A percentile compares a stretch with the other conserved stretches of the same genome.
These are phyloP conservation scores for Hymenochaete sp. DNA, from an alignment of 1,284 basidiomycete species.

Conservation along the genomic window DNA sequence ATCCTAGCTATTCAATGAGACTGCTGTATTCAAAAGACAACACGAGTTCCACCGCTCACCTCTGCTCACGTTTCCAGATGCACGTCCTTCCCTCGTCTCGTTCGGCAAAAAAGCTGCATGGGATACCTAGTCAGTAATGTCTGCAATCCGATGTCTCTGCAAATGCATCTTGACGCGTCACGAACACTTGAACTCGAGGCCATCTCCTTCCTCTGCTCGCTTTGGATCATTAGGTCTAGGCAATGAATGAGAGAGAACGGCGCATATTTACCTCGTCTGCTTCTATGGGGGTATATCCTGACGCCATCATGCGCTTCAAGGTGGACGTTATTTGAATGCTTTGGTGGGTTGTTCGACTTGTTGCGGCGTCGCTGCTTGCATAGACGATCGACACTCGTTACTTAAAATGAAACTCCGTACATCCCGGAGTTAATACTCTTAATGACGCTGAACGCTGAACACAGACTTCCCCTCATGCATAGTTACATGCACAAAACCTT, in stretches of 20 bases:
- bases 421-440: too few species aligned
- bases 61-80: constrained; percentile 41
- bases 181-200: constrained; percentile 56
- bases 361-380: too few species aligned
- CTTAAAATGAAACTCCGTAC: too few species aligned
- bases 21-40: neutral
- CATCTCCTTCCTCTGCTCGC: constrained; percentile 48
- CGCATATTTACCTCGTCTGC: constrained; percentile 40
- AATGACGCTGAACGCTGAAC: too few species aligned
- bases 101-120: constrained; percentile 8
- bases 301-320: too few species aligned
- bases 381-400: too few species aligned
- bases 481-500: too few species aligned
- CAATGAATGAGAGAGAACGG: neutral
- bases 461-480: too few species aligned
- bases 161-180: constrained; percentile 2
- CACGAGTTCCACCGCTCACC: constrained; percentile 28
- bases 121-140: neutral
- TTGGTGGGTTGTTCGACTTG: too few species aligned
- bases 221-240: constrained; percentile 28
- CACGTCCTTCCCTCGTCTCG: constrained; percentile 19
- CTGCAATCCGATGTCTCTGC: neutral
- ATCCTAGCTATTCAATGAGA: constrained; percentile 31
- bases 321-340: too few species aligned
- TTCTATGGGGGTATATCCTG: constrained; percentile 33